phyloP scores from a whole-genome alignment of 2,329 filamentous ascomycete species.

The Diaporthe australafricana region DNA sequence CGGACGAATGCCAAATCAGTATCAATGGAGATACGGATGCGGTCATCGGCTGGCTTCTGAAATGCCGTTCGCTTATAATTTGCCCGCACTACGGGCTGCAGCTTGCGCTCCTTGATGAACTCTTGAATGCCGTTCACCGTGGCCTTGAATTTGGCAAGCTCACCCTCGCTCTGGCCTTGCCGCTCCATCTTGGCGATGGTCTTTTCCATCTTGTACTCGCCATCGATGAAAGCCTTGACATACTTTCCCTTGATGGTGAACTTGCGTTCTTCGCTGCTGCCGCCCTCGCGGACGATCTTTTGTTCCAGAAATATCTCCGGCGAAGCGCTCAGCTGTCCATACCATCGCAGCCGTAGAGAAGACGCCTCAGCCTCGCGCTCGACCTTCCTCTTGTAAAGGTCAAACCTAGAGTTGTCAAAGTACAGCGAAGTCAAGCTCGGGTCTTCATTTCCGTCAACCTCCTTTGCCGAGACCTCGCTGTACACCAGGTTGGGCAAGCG shows the following conservation, averaged over 20 bases:
- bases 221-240: conserved; percentile 85
- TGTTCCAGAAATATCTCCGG: conserved; percentile 90
- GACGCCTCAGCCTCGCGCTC: conserved; percentile 79
- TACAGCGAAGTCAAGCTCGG: conserved; percentile 96
- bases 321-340: conserved; percentile 81
- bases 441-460: conserved; percentile 83
- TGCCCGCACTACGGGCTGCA: conserved; percentile 88
- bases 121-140: conserved; percentile 82
- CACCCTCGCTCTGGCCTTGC: conserved; percentile 73
- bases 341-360: conserved; percentile 91
- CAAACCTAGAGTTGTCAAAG: conserved; percentile 89
- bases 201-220: conserved; percentile 93
- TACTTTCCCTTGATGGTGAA: conserved; percentile 96
- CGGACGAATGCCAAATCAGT: conserved; percentile 91
- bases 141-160: conserved; percentile 76
- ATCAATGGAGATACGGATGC: conserved; percentile 91
- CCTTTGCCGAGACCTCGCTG: conserved; percentile 86
- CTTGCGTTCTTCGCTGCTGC: conserved; percentile 81
- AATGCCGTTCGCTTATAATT: conserved; percentile 96
- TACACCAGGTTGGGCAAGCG: conserved; percentile 93
- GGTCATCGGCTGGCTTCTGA: conserved; percentile 92
- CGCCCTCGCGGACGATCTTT: conserved; percentile 83
- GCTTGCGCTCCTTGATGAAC: conserved; percentile 80
- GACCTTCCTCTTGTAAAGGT: conserved; percentile 88
- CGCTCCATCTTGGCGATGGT: conserved; percentile 87